These are phyloP conservation scores for Fusarium kyushuense DNA, from an alignment of 2,329 filamentous ascomycete genomes.

Conservation along the genomic window DNA sequence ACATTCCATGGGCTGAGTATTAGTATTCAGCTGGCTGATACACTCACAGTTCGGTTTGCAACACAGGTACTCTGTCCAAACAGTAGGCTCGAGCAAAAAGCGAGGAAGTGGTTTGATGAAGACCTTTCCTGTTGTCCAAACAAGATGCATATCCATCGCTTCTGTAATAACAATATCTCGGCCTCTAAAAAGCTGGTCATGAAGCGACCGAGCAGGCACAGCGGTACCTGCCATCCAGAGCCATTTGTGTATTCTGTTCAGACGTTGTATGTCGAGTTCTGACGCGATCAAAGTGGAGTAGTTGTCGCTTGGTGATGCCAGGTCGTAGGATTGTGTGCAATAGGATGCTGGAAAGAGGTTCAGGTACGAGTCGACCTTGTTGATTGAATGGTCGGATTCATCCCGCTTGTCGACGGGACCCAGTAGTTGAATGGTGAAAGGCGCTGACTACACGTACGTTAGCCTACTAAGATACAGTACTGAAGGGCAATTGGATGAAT, in stretches of 20 bases:
- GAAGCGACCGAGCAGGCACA: too few relatives aligned
- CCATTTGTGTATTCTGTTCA: too few relatives aligned
- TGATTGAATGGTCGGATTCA: background rate
- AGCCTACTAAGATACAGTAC: background rate
- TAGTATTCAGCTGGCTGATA: too few relatives aligned
- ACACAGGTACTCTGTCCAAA: background rate
- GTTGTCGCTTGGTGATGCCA: background rate
- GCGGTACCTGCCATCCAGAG: too few relatives aligned
- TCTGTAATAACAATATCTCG: too few relatives aligned
- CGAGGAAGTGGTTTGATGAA: background rate
- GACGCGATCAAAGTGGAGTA: too few relatives aligned
- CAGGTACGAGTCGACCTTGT: fast-evolving
- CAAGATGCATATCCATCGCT: background rate
- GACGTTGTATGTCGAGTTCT: too few relatives aligned
- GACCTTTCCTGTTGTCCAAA: background rate
- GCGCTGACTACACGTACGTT: background rate
- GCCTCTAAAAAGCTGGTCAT: too few relatives aligned
- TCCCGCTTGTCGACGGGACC: background rate
- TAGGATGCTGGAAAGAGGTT: background rate
- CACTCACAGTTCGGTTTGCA: background rate
- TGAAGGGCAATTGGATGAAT: fast-evolving
- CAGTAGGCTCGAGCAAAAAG: background rate
- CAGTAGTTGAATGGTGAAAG: background rate
- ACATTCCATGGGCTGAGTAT: too few relatives aligned
- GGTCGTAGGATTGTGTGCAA: background rate